Evolutionary conservation across 352 stramenopile species (phyloP), one percentile per base, ranked within the genome.

Genomic region (Elongisporangium undulatum): DNA sequence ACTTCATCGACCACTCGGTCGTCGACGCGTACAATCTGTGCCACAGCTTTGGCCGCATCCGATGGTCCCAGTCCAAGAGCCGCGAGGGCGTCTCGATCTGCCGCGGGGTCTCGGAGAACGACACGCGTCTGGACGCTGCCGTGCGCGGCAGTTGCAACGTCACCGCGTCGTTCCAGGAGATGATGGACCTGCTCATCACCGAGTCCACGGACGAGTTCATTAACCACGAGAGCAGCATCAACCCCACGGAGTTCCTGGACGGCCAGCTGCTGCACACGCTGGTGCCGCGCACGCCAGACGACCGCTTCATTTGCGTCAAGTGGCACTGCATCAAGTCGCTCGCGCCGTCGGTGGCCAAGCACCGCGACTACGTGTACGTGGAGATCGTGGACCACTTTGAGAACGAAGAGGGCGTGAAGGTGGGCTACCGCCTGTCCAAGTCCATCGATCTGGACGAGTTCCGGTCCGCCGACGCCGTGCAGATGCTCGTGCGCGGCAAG

Each of bases 331-430:
- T 88, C 62, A 85, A 84, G 49, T 90, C 82, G 23, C 63, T 89
- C 6, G 82, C 85, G 22, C 79, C 85, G 10, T 89, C 82, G 10
- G 82, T 90, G 3, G 73, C 85, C 54, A 92, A 85, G 55, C 79
- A 90, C 52, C 67, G 85, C 4, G 85, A 94, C 71, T 94, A 91
- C 69, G 70, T 94, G 2, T 94, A 94, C 67, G 75, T 92, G 23
- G 85, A 94, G 55, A 67, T 94, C 29, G 85, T 94, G 54, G 85
- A 92, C 64, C 82, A 84, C 26, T 94, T 94, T 60, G 61, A 79
- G 26, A 74, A 90, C 63, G 58, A 71, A 17, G 74, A 89, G 20
- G 82, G 79, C 45, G 73, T 77, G 17, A 72, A 75, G 15, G 70
- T 94, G 16, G 85, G 85, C 45, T 91, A 87, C 62, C 77, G 85